Conservation (phyloP, 129 eudicot species). For the Chrysanthemum makinoi region DNA sequence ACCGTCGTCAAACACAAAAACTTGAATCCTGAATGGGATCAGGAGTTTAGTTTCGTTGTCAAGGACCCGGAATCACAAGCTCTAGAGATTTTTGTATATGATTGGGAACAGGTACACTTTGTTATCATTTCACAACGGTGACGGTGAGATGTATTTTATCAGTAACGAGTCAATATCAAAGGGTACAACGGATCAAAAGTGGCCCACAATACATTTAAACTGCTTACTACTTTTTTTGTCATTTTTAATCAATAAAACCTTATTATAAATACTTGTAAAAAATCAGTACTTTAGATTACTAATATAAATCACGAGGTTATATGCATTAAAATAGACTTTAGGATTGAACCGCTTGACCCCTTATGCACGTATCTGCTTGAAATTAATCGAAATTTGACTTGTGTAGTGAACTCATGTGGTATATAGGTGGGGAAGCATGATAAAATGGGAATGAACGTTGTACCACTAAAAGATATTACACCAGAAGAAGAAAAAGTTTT, state of each 20-base stretch:
- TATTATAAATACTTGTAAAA: no score
- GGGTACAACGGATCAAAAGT: no score
- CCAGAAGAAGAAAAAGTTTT: slow-evolving; percentile 71
- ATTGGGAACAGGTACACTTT: slow-evolving; percentile 79
- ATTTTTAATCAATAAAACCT: no score
- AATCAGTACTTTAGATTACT: no score
- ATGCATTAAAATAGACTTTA: no score
- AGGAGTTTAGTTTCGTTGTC: slow-evolving; percentile 63
- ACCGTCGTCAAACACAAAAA: slow-evolving; percentile 70
- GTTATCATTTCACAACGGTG: background rate
- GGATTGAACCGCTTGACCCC: no score
- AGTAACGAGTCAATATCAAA: background rate
- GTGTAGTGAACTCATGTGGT: slow-evolving; percentile 1
- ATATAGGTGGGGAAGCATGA: slow-evolving; percentile 78
- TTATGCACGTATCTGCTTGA: background rate
- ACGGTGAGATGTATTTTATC: background rate
- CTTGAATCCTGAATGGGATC: slow-evolving; percentile 96
- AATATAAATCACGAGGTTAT: no score
- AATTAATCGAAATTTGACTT: background rate
- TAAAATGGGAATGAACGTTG: slow-evolving; percentile 73
- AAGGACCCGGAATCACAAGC: slow-evolving; percentile 79
- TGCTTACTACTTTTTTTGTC: no score
- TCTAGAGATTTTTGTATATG: slow-evolving; percentile 61
- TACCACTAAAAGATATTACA: slow-evolving; percentile 68
- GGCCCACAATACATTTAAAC: no score